phyloP scores from a whole-genome alignment of 2,329 filamentous ascomycete genomes.

The Colletotrichum trifolii region DNA sequence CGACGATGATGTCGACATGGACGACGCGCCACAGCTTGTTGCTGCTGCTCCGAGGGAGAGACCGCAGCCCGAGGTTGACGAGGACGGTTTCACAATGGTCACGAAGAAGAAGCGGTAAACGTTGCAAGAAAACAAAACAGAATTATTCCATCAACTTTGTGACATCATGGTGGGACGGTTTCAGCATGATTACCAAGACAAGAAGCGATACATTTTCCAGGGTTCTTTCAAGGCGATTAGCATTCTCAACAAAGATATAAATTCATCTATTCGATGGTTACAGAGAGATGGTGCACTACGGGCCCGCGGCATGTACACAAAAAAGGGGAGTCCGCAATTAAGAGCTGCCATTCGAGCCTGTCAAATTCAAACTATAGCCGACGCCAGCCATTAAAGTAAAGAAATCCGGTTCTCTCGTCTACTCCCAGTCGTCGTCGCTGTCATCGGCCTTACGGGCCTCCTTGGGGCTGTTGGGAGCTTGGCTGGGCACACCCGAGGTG shows the following conservation, averaged over 20 bases:
- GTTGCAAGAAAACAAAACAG: conserved; percentile 23
- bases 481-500: conserved; percentile 79
- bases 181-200: no score
- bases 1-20: conserved; percentile 73
- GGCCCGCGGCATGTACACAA: conserved; percentile 76
- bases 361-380: conserved; percentile 37
- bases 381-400: conserved; percentile 31
- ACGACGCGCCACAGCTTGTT: conserved; percentile 73
- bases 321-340: conserved; percentile 74
- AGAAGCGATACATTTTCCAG: no score
- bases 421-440: conserved; percentile 82
- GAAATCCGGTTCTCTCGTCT: conserved; percentile 38
- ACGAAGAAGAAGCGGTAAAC: conserved; percentile 73
- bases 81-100: conserved; percentile 84
- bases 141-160: no score
- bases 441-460: conserved; percentile 67
- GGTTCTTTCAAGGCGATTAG: no score
- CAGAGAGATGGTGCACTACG: conserved; percentile 25
- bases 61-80: conserved; percentile 77
- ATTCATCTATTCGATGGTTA: conserved; percentile 18
- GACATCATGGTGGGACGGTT: no score
- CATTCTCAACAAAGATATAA: neutral
- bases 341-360: conserved; percentile 45
- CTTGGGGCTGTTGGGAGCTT: conserved; percentile 76
- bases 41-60: conserved; percentile 68